Conservation (phyloP, 768 basidiomycete genomes). For the Leccinum fibrillosum region DNA sequence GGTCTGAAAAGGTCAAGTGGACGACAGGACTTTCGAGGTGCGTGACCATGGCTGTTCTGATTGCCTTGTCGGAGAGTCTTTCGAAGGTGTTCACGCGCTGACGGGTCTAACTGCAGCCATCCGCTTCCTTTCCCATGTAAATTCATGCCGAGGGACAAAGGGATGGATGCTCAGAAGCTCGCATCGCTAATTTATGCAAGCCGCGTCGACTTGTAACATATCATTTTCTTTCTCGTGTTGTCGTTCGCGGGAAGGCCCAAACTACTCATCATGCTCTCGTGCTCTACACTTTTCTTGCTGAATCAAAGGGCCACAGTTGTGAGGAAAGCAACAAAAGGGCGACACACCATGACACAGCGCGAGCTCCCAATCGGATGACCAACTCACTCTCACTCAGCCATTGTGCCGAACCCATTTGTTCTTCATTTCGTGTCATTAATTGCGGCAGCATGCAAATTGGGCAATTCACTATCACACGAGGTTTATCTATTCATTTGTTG, state of each 20-base stretch:
- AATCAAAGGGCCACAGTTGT: background rate
- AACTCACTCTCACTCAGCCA: background rate
- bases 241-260: background rate
- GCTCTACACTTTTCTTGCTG: background rate
- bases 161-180: conserved; percentile 12
- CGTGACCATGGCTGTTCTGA: background rate
- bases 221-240: background rate
- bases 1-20: background rate
- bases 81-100: background rate
- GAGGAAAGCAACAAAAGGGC: background rate
- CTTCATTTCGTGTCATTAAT: background rate
- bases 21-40: background rate
- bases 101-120: background rate
- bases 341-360: background rate
- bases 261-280: background rate
- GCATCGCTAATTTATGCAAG: conserved; percentile 11
- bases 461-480: background rate
- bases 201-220: conserved; percentile 1
- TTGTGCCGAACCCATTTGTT: background rate
- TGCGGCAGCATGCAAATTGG: background rate
- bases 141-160: background rate
- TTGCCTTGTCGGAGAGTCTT: background rate
- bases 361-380: background rate
- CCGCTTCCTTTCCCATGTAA: background rate
- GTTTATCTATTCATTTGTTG: background rate